Percentiles rank a stretch among this genome's conserved stretches.
phyloP scores from a whole-genome alignment of 371 early-diverging fungal genomes.

The Saksenaea vasiformis region DNA sequence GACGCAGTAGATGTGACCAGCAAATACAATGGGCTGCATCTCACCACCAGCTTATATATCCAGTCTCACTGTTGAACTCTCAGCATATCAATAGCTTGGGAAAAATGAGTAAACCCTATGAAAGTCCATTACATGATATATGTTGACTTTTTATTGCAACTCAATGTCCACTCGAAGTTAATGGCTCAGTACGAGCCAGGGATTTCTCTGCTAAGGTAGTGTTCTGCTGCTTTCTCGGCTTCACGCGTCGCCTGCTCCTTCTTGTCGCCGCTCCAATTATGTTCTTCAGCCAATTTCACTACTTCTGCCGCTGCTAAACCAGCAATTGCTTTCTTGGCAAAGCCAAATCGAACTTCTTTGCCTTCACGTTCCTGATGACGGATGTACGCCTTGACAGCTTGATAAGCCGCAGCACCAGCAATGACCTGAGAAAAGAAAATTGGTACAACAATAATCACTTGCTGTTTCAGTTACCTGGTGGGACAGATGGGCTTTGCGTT shows the following conservation, averaged over 20 bases:
- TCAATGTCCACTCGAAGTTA: too few relatives aligned
- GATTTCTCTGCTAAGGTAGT: slow-evolving; percentile 19
- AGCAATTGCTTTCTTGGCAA: slow-evolving; percentile 52
- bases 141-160: too few relatives aligned
- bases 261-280: slow-evolving; percentile 33
- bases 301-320: slow-evolving; percentile 57
- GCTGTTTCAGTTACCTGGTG: slow-evolving; percentile 52
- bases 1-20: too few relatives aligned
- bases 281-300: slow-evolving; percentile 47
- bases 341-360: slow-evolving; percentile 35
- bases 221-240: slow-evolving; percentile 28
- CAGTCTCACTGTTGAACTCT: too few relatives aligned
- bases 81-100: too few relatives aligned
- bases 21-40: too few relatives aligned
- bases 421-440: slow-evolving; percentile 43
- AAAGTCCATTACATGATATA: too few relatives aligned
- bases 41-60: too few relatives aligned
- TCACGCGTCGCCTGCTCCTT: slow-evolving; percentile 36
- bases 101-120: too few relatives aligned
- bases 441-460: slow-evolving; percentile 54
- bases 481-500: slow-evolving; percentile 30
- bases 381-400: slow-evolving; percentile 54
- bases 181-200: not conserved
- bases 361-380: slow-evolving; percentile 47
- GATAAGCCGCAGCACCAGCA: slow-evolving; percentile 63